phyloP scores from a whole-genome alignment of 2,329 filamentous ascomycete genomes.

The Tolypocladium ovalisporum region DNA sequence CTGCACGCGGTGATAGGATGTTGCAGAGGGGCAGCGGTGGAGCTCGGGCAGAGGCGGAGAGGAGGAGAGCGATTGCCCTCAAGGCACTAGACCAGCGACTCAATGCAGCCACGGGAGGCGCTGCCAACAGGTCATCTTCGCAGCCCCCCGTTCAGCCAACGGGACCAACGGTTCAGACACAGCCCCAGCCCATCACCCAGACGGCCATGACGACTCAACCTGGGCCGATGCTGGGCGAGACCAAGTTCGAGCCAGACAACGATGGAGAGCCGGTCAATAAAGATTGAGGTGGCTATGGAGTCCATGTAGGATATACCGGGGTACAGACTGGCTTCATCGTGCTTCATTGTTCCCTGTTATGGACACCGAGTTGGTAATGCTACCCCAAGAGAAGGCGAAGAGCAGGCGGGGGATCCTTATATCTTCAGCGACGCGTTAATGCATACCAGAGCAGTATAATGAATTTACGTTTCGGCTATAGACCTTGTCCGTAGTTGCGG shows the following conservation, averaged over 20 bases:
- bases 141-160: constrained; percentile 27
- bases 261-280: constrained; percentile 25
- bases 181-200: constrained; percentile 43
- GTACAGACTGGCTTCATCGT: background rate
- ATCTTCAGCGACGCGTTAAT: background rate
- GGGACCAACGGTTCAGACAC: constrained; percentile 46
- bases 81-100: constrained; percentile 87
- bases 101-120: constrained; percentile 62
- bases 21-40: constrained; percentile 47
- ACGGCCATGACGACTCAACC: constrained; percentile 47
- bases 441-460: background rate
- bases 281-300: constrained; percentile 9
- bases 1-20: constrained; percentile 53
- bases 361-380: background rate
- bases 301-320: background rate
- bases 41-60: constrained; percentile 83
- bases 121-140: constrained; percentile 18
- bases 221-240: constrained; percentile 53
- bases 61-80: constrained; percentile 76
- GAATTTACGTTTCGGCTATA: too few relatives aligned
- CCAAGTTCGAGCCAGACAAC: constrained; percentile 57
- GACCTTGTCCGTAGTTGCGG: background rate
- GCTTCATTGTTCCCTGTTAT: background rate
- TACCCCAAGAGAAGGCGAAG: background rate
- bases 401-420: background rate